A percentile compares a stretch with the other conserved stretches of the same genome.
phyloP scores from a whole-genome alignment of 1,284 basidiomycete species.

The Caloboletus inedulis region DNA sequence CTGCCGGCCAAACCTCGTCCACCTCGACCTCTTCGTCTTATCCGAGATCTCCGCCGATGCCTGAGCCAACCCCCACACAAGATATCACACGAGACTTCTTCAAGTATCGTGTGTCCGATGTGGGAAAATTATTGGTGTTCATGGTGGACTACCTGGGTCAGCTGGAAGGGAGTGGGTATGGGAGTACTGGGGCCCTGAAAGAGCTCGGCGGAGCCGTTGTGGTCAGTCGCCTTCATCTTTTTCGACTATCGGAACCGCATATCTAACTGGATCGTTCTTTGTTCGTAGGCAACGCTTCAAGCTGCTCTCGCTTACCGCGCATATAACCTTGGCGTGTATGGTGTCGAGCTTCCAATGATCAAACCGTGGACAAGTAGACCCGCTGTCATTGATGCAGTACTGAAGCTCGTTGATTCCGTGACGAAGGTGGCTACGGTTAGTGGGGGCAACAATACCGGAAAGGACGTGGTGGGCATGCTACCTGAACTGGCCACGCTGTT shows the following conservation, averaged over 20 bases:
- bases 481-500: conserved; percentile 68
- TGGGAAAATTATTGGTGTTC: conserved; percentile 56
- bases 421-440: conserved; percentile 36
- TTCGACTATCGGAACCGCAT: background rate
- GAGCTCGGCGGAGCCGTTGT: conserved; percentile 51
- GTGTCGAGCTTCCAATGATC: conserved; percentile 66
- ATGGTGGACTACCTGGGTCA: conserved; percentile 40
- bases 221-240: conserved; percentile 40
- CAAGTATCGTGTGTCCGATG: conserved; percentile 60
- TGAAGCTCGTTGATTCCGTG: conserved; percentile 72
- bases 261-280: background rate
- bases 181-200: conserved; percentile 26
- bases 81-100: conserved; percentile 88
- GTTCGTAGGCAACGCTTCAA: conserved; percentile 60
- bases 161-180: conserved; percentile 27
- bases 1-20: conserved; percentile 67
- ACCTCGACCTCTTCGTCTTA: conserved; percentile 13
- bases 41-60: conserved; percentile 8
- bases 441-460: conserved; percentile 34
- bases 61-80: conserved; percentile 40
- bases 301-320: conserved; percentile 74
- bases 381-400: conserved; percentile 64
- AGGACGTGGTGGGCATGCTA: conserved; percentile 51
- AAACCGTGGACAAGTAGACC: conserved; percentile 84
- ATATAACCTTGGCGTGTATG: conserved; percentile 72